Conservation (phyloP, 495 filamentous ascomycete species). For the Penicillium daleae region DNA sequence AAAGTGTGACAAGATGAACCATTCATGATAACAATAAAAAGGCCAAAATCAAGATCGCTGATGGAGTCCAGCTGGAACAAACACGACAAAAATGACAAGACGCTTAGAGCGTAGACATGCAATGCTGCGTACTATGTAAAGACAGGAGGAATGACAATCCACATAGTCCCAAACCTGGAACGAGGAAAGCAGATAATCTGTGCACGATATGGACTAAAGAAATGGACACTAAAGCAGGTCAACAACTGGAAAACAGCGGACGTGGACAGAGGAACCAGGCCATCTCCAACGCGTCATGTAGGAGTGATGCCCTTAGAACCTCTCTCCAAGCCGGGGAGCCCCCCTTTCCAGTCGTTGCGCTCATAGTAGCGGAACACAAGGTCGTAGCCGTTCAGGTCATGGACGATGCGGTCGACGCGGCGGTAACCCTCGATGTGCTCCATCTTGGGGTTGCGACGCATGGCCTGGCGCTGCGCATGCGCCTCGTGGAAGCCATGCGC, state of each 20-base stretch:
- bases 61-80: conserved; percentile 12
- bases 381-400: conserved; percentile 97
- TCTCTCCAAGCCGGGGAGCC: conserved; percentile 72
- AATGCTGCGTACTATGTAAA: conserved; percentile 27
- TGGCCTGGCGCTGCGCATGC: conserved; percentile 50
- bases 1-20: conserved; percentile 13
- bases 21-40: conserved; percentile 13
- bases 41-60: conserved; percentile 15
- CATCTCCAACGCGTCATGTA: conserved; percentile 4
- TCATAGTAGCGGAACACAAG: conserved; percentile 97
- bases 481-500: conserved; percentile 43
- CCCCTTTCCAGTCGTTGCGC: conserved; percentile 86
- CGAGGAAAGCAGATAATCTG: not conserved
- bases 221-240: conserved; percentile 6
- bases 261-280: conserved; percentile 15
- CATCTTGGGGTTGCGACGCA: conserved; percentile 66
- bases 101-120: conserved; percentile 33
- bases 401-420: conserved; percentile 91
- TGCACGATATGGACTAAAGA: conserved; percentile 10
- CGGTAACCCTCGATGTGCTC: conserved; percentile 87
- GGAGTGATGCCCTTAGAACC: conserved; percentile 33
- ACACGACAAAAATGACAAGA: conserved; percentile 7
- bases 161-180: conserved; percentile 2
- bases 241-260: conserved; percentile 25
- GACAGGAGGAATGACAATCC: conserved; percentile 9